Evolutionary conservation across 768 basidiomycete species (phyloP), one percentile per base, ranked within the genome.

Genomic region (Candolleomyces aberdarensis): DNA sequence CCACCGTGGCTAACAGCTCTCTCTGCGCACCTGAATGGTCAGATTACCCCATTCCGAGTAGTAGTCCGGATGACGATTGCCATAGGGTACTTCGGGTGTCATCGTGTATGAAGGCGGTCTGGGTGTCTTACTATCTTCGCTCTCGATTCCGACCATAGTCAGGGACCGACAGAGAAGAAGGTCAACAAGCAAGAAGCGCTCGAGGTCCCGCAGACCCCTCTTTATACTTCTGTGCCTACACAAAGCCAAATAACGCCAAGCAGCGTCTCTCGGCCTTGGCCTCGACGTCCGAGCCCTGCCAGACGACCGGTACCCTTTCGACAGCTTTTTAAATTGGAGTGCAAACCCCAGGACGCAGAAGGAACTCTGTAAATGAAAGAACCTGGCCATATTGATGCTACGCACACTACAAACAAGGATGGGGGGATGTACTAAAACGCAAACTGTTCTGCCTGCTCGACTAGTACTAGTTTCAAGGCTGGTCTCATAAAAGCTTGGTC

Each of bases 221-320:
- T 53, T 53, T n/a, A n/a, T n/a, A n/a, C n/a, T n/a, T n/a, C 36
- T 36, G 36, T 26, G 26, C 26, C 36, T 6, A 36, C 36, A 36
- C 5, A 36, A 36, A 36, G 36, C 36, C 36, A 36, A 36, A 36
- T 36, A 36, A 36, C 36, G 11, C 3, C 36, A 36, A 36, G 36
- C 36, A 36, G 36, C 36, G 36, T 11, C 36, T 36, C 8, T 26
- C 26, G 26, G 26, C 26, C 26, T 26, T 3, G 26, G 26, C 26
- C 26, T 26, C 1, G 26, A 2, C 26, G 26, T 3, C 26, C n/a
- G n/a, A n/a, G n/a, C n/a, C n/a, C n/a, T n/a, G n/a, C n/a, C n/a
- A n/a, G n/a, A n/a, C 72, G 69, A 69, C 13, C 77, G 77, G 77
- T 75, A 26, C 26, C 26, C 3, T 26, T 26, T 26, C 3, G 26